phyloP scores from a whole-genome alignment of 805 yeast genomes.

The Saccharomycopsis javanensis region DNA sequence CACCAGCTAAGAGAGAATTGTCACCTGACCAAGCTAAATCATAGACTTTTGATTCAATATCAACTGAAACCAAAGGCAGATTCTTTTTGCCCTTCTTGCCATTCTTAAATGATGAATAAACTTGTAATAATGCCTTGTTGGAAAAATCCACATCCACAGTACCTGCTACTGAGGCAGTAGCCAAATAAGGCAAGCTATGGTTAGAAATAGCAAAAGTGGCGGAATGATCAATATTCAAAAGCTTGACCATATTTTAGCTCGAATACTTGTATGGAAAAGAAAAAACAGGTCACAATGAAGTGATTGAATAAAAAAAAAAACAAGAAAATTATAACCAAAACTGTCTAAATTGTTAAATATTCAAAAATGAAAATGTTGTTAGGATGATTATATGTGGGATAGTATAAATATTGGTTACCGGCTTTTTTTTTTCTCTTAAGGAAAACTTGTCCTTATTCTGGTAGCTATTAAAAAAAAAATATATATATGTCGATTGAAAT shows the following conservation, averaged over 20 bases:
- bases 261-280: background rate
- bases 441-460: slow-evolving; percentile 1
- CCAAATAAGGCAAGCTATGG: slow-evolving; percentile 61
- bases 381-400: background rate
- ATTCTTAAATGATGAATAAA: slow-evolving; percentile 54
- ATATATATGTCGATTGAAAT: background rate
- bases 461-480: background rate
- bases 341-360: too few relatives aligned
- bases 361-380: background rate
- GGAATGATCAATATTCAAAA: slow-evolving; percentile 73
- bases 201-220: slow-evolving; percentile 97
- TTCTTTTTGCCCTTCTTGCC: slow-evolving; percentile 18
- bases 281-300: background rate
- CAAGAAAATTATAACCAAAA: background rate
- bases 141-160: slow-evolving; percentile 86
- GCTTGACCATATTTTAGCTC: slow-evolving; percentile 35
- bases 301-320: background rate
- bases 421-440: background rate
- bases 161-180: slow-evolving; percentile 93
- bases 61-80: slow-evolving; percentile 34
- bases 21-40: slow-evolving; percentile 76
- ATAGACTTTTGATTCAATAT: slow-evolving; percentile 55
- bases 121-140: slow-evolving; percentile 64
- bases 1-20: slow-evolving; percentile 71
- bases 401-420: too few relatives aligned